Evolutionary conservation across 495 filamentous ascomycete genomes (phyloP).

Genomic region (Lineolata rhizophorae): DNA sequence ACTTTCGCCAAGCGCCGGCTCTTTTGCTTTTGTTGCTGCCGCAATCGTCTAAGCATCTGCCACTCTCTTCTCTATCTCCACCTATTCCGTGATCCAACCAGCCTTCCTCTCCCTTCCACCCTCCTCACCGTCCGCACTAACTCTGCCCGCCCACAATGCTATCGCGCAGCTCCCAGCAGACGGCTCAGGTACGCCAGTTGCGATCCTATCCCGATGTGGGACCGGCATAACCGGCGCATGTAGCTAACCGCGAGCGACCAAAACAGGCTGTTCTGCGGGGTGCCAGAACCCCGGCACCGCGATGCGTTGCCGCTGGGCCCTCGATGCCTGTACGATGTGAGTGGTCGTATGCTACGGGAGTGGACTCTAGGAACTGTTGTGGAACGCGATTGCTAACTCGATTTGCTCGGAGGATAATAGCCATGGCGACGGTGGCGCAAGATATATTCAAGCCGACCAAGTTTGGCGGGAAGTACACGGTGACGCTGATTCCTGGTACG

Average conservation of each 20-base stretch:
- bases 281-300: background rate
- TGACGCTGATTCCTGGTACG: slow-evolving; percentile 84
- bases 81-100: too few relatives aligned
- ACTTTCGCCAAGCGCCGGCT: too few relatives aligned
- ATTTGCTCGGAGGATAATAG: slow-evolving; percentile 11
- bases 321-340: background rate
- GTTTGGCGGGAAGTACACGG: slow-evolving; percentile 97
- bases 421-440: slow-evolving; percentile 48
- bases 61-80: too few relatives aligned
- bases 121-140: too few relatives aligned
- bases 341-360: background rate
- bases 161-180: too few relatives aligned
- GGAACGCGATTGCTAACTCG: slow-evolving; percentile 1
- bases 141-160: too few relatives aligned
- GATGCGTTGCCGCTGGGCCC: background rate
- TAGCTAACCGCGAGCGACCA: background rate
- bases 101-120: too few relatives aligned
- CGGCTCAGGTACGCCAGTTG: too few relatives aligned
- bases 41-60: too few relatives aligned
- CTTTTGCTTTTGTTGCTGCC: too few relatives aligned
- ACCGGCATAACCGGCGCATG: too few relatives aligned
- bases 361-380: background rate
- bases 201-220: too few relatives aligned
- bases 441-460: slow-evolving; percentile 98
- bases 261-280: background rate